Evolutionary conservation across 2,329 filamentous ascomycete genomes (phyloP), one percentile per base, ranked within the genome.

Genomic region (Fusarium zealandicum): DNA sequence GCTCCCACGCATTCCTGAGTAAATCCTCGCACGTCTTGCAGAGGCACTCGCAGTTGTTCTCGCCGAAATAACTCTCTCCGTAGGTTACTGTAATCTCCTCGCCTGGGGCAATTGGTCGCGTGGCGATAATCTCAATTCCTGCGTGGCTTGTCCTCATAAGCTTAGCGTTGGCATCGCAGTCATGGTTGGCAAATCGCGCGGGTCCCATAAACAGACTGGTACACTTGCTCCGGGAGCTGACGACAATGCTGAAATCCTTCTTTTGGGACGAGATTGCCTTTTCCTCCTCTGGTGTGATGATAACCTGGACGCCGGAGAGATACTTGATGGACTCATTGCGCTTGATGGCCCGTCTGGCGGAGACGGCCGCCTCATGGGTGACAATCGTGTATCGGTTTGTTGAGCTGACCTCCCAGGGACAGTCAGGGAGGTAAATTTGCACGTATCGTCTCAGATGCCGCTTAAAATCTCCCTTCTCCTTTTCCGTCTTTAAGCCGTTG

Each of bases 31-130:
- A 99, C 0, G 90, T 95, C 64, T 83, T 82, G 72, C 95, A 99
- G 2, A 99, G 78, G 70, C 95, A 99, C 70, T 99, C 95, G 73
- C 92, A 93, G 65, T 99, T 99, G 71, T 93, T 86, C 37, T 92
- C 88, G 3, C 95, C 95, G 76, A 99, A 99, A 72, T 99, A 99
- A 70, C 91, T 92, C 14, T 96, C 92, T 18, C 93, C 92, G 68
- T 99, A 99, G 0, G 89, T 93, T 0, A 99, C 95, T 0, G 95
- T 99, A 54, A 99, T 96, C 73, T 99, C 95, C 56, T 99, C 93
- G 4, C 93, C 95, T 1, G 89, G 79, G 10, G 89, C 84, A 57
- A 99, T 98, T 53, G 93, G 83, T 62, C 87, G 86, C 28, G 87
- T 85, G 3, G 95, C 92, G 42, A 96, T 85, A 51, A 99, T 93